A percentile compares a stretch with the other conserved stretches of the same genome.
These are phyloP conservation scores for Trichoderma parareesei DNA, from an alignment of 495 filamentous ascomycete species.

Conservation along the genomic window DNA sequence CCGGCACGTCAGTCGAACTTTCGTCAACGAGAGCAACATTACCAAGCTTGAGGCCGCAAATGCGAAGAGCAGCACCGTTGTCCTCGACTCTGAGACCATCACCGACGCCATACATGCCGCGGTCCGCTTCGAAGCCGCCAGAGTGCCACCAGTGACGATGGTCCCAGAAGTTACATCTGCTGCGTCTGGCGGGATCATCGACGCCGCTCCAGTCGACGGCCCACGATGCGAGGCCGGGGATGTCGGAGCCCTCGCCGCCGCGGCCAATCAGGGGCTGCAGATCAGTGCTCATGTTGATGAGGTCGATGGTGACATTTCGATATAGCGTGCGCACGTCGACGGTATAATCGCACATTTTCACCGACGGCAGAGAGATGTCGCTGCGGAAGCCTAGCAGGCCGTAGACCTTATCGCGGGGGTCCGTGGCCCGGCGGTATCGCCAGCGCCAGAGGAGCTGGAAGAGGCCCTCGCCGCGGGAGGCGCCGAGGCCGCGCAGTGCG, in stretches of 20 bases:
- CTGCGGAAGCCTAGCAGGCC: slow-evolving; percentile 17
- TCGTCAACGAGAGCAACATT: background rate
- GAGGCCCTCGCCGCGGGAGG: slow-evolving; percentile 6
- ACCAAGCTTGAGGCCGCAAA: background rate
- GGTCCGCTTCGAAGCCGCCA: slow-evolving; percentile 3
- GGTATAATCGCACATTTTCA: slow-evolving; percentile 16
- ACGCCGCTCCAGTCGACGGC: slow-evolving; percentile 8
- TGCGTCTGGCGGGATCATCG: background rate
- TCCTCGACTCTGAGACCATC: background rate
- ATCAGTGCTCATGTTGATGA: slow-evolving; percentile 14
- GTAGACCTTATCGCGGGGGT: slow-evolving; percentile 25
- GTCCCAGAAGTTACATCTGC: slow-evolving; percentile 3
- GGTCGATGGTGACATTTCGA: slow-evolving; percentile 18
- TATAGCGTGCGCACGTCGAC: slow-evolving; percentile 14
- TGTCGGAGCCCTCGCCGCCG: slow-evolving; percentile 13
- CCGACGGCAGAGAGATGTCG: slow-evolving; percentile 13
- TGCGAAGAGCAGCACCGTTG: background rate
- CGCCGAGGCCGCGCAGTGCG: background rate
- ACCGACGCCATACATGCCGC: background rate
- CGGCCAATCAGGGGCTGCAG: slow-evolving; percentile 16
- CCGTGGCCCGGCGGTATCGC: slow-evolving; percentile 18
- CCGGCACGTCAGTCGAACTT: background rate
- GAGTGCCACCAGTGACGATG: slow-evolving; percentile 7
- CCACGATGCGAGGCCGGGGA: slow-evolving; percentile 7
- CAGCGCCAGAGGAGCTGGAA: slow-evolving; percentile 18